Evolutionary conservation across 495 filamentous ascomycete species (phyloP).

Genomic region (Rusavskia elegans): DNA sequence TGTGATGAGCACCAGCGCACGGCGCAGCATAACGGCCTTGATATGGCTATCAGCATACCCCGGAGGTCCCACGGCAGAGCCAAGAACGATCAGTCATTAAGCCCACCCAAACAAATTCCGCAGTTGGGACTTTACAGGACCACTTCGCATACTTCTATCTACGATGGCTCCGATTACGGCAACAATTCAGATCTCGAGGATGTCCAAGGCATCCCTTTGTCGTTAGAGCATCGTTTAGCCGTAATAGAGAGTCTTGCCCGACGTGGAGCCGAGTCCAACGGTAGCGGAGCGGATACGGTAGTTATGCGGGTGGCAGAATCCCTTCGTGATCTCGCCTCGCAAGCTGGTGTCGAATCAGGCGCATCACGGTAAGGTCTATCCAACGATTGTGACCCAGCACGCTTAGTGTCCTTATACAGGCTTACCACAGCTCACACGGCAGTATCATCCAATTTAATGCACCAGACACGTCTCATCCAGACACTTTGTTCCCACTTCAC

Average conservation of each 20-base stretch:
- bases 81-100: neutral
- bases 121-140: constrained; percentile 23
- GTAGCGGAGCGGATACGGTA: constrained; percentile 48
- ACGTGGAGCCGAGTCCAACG: constrained; percentile 56
- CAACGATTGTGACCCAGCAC: constrained; percentile 2
- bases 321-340: constrained; percentile 65
- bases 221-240: constrained; percentile 59
- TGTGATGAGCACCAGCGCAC: neutral
- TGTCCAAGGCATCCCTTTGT: constrained; percentile 50
- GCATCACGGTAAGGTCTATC: constrained; percentile 47
- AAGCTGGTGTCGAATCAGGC: constrained; percentile 63
- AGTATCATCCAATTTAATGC: constrained; percentile 64
- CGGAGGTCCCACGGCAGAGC: neutral
- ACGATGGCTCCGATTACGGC: constrained; percentile 43
- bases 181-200: constrained; percentile 59
- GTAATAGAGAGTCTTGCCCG: constrained; percentile 60
- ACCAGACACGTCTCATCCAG: constrained; percentile 71
- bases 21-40: too few species aligned
- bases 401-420: constrained; percentile 28
- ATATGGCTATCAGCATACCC: neutral
- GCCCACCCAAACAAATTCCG: neutral
- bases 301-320: constrained; percentile 56
- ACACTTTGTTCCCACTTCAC: constrained; percentile 56
- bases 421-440: constrained; percentile 79
- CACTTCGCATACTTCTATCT: constrained; percentile 35